A percentile compares a stretch with the other conserved stretches of the same genome.
These are phyloP conservation scores for Schizophyllum amplum DNA, from an alignment of 1,284 basidiomycete species.

Conservation along the genomic window DNA sequence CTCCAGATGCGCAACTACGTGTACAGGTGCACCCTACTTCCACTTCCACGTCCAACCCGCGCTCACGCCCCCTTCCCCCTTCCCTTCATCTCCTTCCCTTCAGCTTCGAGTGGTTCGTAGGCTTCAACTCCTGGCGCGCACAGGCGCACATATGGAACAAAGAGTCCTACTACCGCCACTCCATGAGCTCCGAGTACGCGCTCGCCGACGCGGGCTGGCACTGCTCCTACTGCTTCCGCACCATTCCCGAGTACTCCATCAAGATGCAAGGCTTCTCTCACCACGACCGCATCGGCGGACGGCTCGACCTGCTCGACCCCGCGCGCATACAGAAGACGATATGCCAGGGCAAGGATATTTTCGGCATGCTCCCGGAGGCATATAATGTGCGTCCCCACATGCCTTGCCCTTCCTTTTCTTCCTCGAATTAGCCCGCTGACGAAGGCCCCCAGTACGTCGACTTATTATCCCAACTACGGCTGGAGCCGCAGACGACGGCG, in stretches of 20 bases:
- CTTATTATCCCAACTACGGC: constrained; percentile 40
- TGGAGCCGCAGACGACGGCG: constrained; percentile 41
- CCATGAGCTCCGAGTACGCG: constrained; percentile 40
- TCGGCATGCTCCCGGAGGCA: constrained; percentile 60
- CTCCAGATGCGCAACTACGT: constrained; percentile 58
- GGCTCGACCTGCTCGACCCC: constrained; percentile 41
- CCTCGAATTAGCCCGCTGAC: no score
- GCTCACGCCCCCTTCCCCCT: not conserved
- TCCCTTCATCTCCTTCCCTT: not conserved
- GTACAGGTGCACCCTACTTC: constrained; percentile 35
- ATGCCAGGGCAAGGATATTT: constrained; percentile 56
- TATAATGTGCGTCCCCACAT: constrained; percentile 33
- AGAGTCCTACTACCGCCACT: constrained; percentile 43
- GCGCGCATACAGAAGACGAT: constrained; percentile 50
- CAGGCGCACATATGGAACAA: constrained; percentile 41
- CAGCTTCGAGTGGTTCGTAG: constrained; percentile 53
- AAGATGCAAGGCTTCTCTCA: constrained; percentile 66
- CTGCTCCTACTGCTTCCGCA: constrained; percentile 60
- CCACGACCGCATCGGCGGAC: constrained; percentile 54
- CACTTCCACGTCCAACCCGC: not conserved
- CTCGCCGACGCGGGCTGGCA: constrained; percentile 59
- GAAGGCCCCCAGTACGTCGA: constrained; percentile 36
- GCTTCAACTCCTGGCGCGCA: constrained; percentile 46
- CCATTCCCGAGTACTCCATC: constrained; percentile 47
- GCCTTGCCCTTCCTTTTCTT: constrained; percentile 8